Evolutionary conservation across 148 eudicot genomes (phyloP).

Genomic region (Camellia japonica): DNA sequence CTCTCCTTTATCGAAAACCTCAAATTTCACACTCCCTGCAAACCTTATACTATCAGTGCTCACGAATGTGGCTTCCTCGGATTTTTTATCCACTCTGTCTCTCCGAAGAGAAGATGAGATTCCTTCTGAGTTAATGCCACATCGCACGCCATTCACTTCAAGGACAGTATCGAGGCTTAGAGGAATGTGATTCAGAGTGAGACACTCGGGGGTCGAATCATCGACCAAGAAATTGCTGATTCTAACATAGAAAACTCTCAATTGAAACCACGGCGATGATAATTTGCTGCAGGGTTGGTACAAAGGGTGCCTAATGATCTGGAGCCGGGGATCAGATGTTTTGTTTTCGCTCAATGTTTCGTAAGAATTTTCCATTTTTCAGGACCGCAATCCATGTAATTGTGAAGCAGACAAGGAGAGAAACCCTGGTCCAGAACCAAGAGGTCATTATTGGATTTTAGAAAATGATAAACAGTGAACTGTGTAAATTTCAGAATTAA

Average conservation of each 20-base stretch:
- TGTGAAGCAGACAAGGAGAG: neutral
- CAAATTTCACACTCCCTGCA: slow-evolving; percentile 64
- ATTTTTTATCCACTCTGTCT: slow-evolving; percentile 50
- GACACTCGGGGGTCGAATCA: slow-evolving; percentile 47
- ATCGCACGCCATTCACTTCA: slow-evolving; percentile 54
- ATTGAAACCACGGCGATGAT: slow-evolving; percentile 53
- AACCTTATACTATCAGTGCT: slow-evolving; percentile 55
- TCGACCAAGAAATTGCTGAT: slow-evolving; percentile 59
- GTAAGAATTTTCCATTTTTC: slow-evolving; percentile 47
- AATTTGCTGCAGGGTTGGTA: slow-evolving; percentile 30
- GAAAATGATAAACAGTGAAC: neutral
- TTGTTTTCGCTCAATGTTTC: slow-evolving; percentile 33
- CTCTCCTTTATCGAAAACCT: slow-evolving; percentile 53
- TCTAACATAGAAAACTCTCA: slow-evolving; percentile 68
- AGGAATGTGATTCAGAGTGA: slow-evolving; percentile 51
- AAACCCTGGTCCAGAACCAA: slow-evolving; percentile 18
- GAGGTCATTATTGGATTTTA: neutral
- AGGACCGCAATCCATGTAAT: slow-evolving; percentile 4
- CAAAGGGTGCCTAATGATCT: slow-evolving; percentile 43
- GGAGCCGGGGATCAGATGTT: slow-evolving; percentile 30
- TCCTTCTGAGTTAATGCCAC: slow-evolving; percentile 41
- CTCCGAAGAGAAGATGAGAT: slow-evolving; percentile 37
- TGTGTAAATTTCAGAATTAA: neutral
- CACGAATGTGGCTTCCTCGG: slow-evolving; percentile 58
- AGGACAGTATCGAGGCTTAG: slow-evolving; percentile 50